These are phyloP conservation scores for Suaeda aralocaspica DNA, from an alignment of 148 eudicot genomes.

Conservation along the genomic window DNA sequence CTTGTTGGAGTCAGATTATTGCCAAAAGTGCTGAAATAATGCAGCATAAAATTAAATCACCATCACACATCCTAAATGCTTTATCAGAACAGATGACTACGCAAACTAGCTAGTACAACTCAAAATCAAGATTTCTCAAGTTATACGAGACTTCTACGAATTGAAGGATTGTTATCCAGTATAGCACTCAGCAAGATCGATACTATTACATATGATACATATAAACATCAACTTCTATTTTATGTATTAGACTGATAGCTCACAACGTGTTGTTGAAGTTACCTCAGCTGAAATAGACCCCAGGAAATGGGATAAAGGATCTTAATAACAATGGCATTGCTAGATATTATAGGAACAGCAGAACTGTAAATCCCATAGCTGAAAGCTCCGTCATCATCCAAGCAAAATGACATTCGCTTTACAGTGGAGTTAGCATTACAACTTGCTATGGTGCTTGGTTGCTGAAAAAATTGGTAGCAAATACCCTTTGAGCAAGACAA, in stretches of 20 bases:
- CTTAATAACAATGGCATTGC: slow-evolving; percentile 63
- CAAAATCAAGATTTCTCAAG: too few species aligned
- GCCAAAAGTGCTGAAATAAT: slow-evolving; percentile 31
- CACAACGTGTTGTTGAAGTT: background rate
- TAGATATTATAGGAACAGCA: slow-evolving; percentile 79
- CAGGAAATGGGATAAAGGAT: slow-evolving; percentile 84
- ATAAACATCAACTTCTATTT: too few species aligned
- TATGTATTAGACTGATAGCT: too few species aligned
- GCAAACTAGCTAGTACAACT: too few species aligned
- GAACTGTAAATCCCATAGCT: slow-evolving; percentile 62
- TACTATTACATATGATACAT: too few species aligned
- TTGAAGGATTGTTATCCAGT: too few species aligned
- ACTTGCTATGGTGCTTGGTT: slow-evolving; percentile 23
- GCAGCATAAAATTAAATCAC: background rate
- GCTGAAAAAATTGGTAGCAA: slow-evolving; percentile 49
- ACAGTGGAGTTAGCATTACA: slow-evolving; percentile 48
- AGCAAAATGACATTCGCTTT: slow-evolving; percentile 43
- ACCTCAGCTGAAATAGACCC: slow-evolving; percentile 89
- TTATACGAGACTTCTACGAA: too few species aligned
- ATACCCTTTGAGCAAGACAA: slow-evolving; percentile 62
- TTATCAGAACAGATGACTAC: too few species aligned
- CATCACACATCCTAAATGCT: too few species aligned
- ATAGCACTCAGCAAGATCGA: too few species aligned
- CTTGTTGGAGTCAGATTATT: slow-evolving; percentile 37
- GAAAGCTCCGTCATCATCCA: slow-evolving; percentile 54